Conservation (phyloP, 2,329 filamentous ascomycete genomes). For the Claviceps pusilla region DNA sequence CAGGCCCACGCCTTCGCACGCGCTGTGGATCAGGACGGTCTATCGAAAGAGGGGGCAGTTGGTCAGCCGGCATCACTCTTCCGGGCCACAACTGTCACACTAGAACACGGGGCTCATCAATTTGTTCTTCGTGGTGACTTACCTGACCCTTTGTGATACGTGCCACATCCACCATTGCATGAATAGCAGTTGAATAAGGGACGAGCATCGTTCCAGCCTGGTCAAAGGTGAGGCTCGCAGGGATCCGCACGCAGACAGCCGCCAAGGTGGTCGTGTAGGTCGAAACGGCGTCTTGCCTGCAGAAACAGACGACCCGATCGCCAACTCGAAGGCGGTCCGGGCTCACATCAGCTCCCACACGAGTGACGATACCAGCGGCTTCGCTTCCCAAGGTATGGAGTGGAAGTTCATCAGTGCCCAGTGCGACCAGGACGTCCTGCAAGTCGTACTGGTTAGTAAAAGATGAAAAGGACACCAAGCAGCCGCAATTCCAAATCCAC, state of each 20-base stretch:
- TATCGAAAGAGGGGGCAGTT: conserved; percentile 3
- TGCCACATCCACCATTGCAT: conserved; percentile 4
- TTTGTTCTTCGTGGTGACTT: background rate
- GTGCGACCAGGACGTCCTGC: conserved; percentile 7
- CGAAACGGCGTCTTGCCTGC: background rate
- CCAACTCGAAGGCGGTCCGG: conserved; percentile 12
- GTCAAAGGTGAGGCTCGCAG: conserved; percentile 15
- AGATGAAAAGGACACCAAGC: too few relatives aligned
- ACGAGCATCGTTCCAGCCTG: conserved; percentile 20
- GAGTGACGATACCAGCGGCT: conserved; percentile 11
- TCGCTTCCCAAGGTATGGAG: conserved; percentile 15
- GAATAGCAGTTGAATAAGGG: conserved; percentile 18
- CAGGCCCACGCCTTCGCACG: conserved; percentile 16
- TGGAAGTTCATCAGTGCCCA: conserved; percentile 1
- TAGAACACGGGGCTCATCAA: background rate
- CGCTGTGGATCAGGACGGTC: conserved; percentile 18
- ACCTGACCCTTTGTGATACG: conserved; percentile 5
- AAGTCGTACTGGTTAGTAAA: background rate
- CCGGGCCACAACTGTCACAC: background rate
- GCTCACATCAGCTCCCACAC: conserved; percentile 5
- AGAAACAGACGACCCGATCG: conserved; percentile 18
- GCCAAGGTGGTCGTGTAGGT: background rate
- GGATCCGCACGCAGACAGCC: background rate
- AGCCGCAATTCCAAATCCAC: too few relatives aligned
- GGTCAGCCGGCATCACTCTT: background rate